Percentiles rank a stretch among this genome's conserved stretches.
These are phyloP conservation scores for Rubia tinctorum DNA, from an alignment of 305 asterid species.

Conservation along the genomic window DNA sequence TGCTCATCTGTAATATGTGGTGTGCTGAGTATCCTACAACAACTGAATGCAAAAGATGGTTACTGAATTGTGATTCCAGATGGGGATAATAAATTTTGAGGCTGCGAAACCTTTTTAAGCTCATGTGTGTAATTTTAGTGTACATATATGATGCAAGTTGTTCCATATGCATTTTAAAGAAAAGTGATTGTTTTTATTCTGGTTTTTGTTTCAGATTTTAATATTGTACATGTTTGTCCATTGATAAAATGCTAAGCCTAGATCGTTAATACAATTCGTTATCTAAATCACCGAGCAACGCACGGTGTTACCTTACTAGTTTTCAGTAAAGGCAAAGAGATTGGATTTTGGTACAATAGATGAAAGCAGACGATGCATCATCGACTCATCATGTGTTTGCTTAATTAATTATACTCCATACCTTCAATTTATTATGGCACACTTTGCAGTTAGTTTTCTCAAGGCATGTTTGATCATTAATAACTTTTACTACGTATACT, in stretches of 20 bases:
- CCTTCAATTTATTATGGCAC: no score
- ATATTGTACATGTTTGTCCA: constrained; percentile 20
- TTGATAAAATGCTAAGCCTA: constrained; percentile 14
- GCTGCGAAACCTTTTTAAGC: not conserved
- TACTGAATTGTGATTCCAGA: not conserved
- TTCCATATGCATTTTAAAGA: not conserved
- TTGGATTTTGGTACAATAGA: no score
- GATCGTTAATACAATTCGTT: no score
- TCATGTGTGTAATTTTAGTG: not conserved
- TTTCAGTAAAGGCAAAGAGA: no score
- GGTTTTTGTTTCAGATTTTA: constrained; percentile 8
- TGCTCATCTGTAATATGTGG: not conserved
- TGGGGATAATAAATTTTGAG: not conserved
- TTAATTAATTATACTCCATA: no score
- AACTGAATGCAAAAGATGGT: not conserved
- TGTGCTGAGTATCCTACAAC: not conserved
- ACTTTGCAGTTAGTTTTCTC: no score
- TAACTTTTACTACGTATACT: no score
- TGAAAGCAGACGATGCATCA: no score
- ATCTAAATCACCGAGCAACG: no score
- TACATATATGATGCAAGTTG: not conserved
- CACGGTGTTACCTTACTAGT: no score
- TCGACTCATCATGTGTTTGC: no score
- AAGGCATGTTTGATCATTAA: no score
- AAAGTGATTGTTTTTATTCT: constrained; percentile 12